Evolutionary conservation across 257 asterid genomes (phyloP), one percentile per base, ranked within the genome.

Genomic region (Nicotiana paniculata): DNA sequence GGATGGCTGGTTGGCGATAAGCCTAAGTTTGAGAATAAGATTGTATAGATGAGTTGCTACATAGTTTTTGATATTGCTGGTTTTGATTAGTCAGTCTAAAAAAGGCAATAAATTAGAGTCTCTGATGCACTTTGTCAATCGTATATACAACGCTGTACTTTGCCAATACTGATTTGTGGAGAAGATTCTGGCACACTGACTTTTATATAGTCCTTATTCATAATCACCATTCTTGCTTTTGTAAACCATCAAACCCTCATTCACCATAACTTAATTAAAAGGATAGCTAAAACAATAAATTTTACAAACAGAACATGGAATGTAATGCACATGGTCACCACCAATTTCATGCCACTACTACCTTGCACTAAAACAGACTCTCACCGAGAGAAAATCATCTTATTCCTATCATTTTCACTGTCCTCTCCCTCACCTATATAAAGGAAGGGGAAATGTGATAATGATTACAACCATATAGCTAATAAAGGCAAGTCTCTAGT

Each of bases 241-340:
- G 76, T 72, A 61, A 83, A 81, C 76, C 84, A 81, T 80, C 86
- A 86, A 17, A 61, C 6, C 24, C 39, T 80, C 59, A 18, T 85
- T 76, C 87, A 72, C 59, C 84, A 51, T 68, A 81, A 33, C 59
- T 15, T 62, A 12, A 39, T 7, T 39, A 67, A 28, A 16, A 64
- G n/a, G 65, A 57, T 59, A 68, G 26, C 13, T 35, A 69, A 62
- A 77, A 17, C 21, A 64, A 21, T 11, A 12, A 80, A 80, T 16
- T 64, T 78, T 33, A 58, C 86, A 78, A 62, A 18, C 61, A 24
- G 58, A 77, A 67, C 77, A 84, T 78, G 77, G 77, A 85, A 83
- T 54, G 10, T 54, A 70, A 76, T 81, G 51, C 82, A 80, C 80
- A 79, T 3, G 66, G 35, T 72, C 77, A 83, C 64, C 55, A 79